Conservation (phyloP, 345 rosid species). For the Stellera chamaejasme region DNA sequence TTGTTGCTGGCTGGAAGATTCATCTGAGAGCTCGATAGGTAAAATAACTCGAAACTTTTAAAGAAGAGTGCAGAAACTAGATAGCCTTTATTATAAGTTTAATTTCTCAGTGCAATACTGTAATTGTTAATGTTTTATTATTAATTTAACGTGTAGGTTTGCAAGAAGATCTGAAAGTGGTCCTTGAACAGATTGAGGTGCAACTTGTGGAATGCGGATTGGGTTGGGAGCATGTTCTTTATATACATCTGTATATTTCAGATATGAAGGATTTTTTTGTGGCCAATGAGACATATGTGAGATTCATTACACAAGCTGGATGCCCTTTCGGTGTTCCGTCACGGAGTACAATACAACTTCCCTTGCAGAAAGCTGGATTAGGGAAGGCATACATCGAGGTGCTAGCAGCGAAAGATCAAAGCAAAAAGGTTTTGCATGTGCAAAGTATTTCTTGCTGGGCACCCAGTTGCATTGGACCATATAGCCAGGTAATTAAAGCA, state of each 20-base stretch:
- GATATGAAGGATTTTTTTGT: constrained; percentile 71
- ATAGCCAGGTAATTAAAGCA: constrained; percentile 67
- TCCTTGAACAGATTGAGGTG: constrained; percentile 49
- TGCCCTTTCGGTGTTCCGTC: constrained; percentile 98
- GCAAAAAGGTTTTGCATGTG: constrained; percentile 89
- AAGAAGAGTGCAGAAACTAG: too few relatives aligned
- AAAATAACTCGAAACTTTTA: constrained; percentile 4
- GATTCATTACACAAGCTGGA: constrained; percentile 77
- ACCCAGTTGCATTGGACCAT: constrained; percentile 99
- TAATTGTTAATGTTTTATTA: neutral
- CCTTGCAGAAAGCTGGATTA: constrained; percentile 57
- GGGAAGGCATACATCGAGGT: constrained; percentile 83
- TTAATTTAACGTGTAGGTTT: constrained; percentile 35
- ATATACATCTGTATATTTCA: constrained; percentile 81
- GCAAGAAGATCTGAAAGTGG: constrained; percentile 59
- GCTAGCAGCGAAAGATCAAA: constrained; percentile 54
- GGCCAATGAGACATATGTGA: constrained; percentile 85
- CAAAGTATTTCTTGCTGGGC: constrained; percentile 98
- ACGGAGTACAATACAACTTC: constrained; percentile 89
- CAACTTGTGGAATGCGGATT: constrained; percentile 46
- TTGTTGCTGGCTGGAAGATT: constrained; percentile 75
- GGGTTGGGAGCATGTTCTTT: constrained; percentile 77
- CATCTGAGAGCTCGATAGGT: constrained; percentile 52
- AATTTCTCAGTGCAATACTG: constrained; percentile 5
- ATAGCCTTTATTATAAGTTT: neutral